Conservation (phyloP, 2,329 filamentous ascomycete genomes). For the Cytospora piceicola region DNA sequence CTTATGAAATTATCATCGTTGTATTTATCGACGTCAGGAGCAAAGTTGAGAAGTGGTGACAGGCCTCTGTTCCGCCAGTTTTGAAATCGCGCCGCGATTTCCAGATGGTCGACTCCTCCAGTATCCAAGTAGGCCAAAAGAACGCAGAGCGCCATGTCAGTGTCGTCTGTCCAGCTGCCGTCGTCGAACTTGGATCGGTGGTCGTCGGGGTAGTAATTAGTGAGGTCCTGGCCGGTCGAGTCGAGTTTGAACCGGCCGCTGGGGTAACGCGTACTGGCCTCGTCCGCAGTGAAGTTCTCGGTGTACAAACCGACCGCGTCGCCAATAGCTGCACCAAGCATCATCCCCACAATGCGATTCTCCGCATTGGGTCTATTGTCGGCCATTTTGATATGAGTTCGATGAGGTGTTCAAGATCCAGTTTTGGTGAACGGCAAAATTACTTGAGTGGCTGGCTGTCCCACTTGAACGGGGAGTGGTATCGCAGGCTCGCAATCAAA, state of each 20-base stretch:
- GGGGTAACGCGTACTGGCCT: background rate
- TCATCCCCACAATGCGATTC: conserved; percentile 17
- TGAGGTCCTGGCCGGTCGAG: background rate
- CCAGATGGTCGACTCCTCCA: background rate
- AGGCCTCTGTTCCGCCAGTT: background rate
- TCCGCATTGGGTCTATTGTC: background rate
- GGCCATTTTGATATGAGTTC: background rate
- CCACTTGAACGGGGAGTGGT: no score
- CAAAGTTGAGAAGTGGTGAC: background rate
- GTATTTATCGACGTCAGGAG: background rate
- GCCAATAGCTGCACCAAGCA: conserved; percentile 6
- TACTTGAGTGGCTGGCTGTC: no score
- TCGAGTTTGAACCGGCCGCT: background rate
- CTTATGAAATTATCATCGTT: background rate
- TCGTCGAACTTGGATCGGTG: conserved; percentile 7
- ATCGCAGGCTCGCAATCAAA: no score
- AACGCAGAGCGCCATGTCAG: conserved; percentile 18
- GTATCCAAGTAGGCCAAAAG: background rate
- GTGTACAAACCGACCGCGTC: conserved; percentile 7
- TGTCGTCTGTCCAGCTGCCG: conserved; percentile 8
- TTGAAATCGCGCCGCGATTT: background rate
- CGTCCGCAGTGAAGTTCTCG: background rate
- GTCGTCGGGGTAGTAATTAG: background rate
- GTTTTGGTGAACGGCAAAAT: no score
- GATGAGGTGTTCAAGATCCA: no score